These are phyloP conservation scores for Ogataea hybrid DNA, from an alignment of 1,139 yeast species.

Conservation along the genomic window DNA sequence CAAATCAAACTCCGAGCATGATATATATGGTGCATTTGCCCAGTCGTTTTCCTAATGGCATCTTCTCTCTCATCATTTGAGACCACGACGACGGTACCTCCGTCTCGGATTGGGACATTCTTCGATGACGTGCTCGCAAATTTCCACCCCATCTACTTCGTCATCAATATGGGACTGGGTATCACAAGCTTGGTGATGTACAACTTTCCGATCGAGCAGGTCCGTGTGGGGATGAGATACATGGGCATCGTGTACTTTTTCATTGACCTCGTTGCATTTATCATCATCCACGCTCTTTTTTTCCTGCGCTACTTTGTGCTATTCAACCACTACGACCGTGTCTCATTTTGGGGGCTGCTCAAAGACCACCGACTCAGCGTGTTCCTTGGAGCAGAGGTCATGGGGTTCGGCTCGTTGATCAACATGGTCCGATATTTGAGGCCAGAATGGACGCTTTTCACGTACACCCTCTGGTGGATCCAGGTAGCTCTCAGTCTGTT, in stretches of 20 bases:
- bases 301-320: constrained; percentile 38
- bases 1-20: background rate
- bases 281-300: constrained; percentile 39
- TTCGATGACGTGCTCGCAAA: constrained; percentile 24
- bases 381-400: constrained; percentile 73
- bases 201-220: constrained; percentile 60
- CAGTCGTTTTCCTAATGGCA: background rate
- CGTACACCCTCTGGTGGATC: constrained; percentile 71
- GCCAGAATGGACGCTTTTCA: constrained; percentile 39
- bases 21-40: background rate
- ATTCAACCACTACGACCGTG: constrained; percentile 32
- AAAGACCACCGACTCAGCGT: constrained; percentile 42
- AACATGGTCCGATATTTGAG: constrained; percentile 44
- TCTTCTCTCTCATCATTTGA: background rate
- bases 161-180: constrained; percentile 83
- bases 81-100: background rate
- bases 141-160: constrained; percentile 63
- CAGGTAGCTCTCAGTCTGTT: constrained; percentile 50
- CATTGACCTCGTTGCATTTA: constrained; percentile 48
- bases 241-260: constrained; percentile 55
- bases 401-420: constrained; percentile 71
- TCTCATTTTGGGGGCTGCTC: constrained; percentile 35
- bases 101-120: background rate
- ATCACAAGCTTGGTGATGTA: constrained; percentile 60
- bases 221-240: constrained; percentile 25